Evolutionary conservation across 805 yeast genomes (phyloP).

Genomic region (Wickerhamomyces strasburgensis): DNA sequence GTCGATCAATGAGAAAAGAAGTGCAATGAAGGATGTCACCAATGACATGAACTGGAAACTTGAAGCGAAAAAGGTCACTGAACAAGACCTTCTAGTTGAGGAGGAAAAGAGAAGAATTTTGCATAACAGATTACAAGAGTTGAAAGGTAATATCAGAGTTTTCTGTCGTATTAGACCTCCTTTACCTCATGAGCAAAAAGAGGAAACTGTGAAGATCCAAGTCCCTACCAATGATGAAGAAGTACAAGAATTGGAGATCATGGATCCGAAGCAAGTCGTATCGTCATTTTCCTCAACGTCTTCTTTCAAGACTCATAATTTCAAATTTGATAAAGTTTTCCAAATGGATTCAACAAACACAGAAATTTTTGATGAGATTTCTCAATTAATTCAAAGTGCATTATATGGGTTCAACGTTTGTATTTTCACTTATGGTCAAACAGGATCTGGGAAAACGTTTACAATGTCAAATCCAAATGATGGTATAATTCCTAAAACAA

Average conservation of each 20-base stretch:
- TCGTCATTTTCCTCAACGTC: slow-evolving; percentile 2
- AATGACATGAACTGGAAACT: slow-evolving; percentile 25
- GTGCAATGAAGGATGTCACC: slow-evolving; percentile 15
- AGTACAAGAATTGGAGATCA: slow-evolving; percentile 21
- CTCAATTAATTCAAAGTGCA: slow-evolving; percentile 80
- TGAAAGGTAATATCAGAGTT: slow-evolving; percentile 89
- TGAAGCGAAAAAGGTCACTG: slow-evolving; percentile 27
- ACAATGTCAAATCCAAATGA: slow-evolving; percentile 70
- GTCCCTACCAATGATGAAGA: slow-evolving; percentile 28
- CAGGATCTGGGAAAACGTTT: slow-evolving; percentile 91
- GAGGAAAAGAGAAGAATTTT: slow-evolving; percentile 56
- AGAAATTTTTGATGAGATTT: slow-evolving; percentile 75
- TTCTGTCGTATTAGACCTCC: slow-evolving; percentile 81
- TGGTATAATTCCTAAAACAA: slow-evolving; percentile 81
- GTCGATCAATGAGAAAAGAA: slow-evolving; percentile 15
- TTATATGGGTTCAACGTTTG: slow-evolving; percentile 89
- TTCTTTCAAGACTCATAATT: slow-evolving; percentile 29
- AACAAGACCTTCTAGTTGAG: slow-evolving; percentile 37
- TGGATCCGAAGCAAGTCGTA: slow-evolving; percentile 10
- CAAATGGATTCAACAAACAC: slow-evolving; percentile 45
- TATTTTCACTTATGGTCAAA: slow-evolving; percentile 95
- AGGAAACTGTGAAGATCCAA: slow-evolving; percentile 27
- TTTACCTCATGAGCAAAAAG: slow-evolving; percentile 20
- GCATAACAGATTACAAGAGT: slow-evolving; percentile 74
- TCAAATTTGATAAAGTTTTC: slow-evolving; percentile 79